Percentiles rank a stretch among this genome's conserved stretches.
Conservation (phyloP, 1,139 yeast species). For the Suhomyces yuchorum region DNA sequence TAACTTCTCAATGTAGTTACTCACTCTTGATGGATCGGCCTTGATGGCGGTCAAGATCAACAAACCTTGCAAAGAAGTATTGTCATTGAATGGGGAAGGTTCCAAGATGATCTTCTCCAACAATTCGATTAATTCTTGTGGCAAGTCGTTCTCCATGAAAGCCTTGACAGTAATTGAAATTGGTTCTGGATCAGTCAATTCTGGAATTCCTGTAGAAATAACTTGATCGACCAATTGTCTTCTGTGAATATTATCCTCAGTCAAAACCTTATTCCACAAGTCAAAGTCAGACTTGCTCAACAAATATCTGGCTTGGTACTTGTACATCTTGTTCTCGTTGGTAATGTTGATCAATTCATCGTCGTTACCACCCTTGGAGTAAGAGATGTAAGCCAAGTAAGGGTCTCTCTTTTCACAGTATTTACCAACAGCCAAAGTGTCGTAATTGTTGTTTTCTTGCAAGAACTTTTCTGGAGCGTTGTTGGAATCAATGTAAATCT, state of each 20-base stretch:
- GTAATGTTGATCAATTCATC: slow-evolving; percentile 87
- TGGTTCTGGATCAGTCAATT: slow-evolving; percentile 92
- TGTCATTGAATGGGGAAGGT: slow-evolving; percentile 95
- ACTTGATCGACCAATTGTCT: slow-evolving; percentile 91
- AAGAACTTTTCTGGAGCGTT: slow-evolving; percentile 96
- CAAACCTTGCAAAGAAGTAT: slow-evolving; percentile 91
- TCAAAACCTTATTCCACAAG: slow-evolving; percentile 80
- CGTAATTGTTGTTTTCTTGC: slow-evolving; percentile 86
- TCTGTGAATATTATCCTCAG: slow-evolving; percentile 78
- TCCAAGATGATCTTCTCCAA: slow-evolving; percentile 94
- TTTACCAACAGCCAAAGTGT: slow-evolving; percentile 91
- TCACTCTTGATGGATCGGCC: slow-evolving; percentile 87
- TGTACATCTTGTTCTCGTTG: slow-evolving; percentile 96
- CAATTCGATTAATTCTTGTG: slow-evolving; percentile 88
- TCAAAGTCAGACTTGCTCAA: slow-evolving; percentile 79
- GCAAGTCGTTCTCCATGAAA: slow-evolving; percentile 93
- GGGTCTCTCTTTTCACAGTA: slow-evolving; percentile 99
- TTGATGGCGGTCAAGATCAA: slow-evolving; percentile 91
- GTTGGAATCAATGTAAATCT: slow-evolving; percentile 95
- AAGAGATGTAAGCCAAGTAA: slow-evolving; percentile 93
- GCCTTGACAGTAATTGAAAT: slow-evolving; percentile 95
- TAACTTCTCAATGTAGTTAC: slow-evolving; percentile 80
- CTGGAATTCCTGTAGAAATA: slow-evolving; percentile 96
- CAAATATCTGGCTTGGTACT: slow-evolving; percentile 95
- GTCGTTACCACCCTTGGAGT: slow-evolving; percentile 92